These are phyloP conservation scores for Chaetomium cochliodes DNA, from an alignment of 495 filamentous ascomycete genomes.

Conservation along the genomic window DNA sequence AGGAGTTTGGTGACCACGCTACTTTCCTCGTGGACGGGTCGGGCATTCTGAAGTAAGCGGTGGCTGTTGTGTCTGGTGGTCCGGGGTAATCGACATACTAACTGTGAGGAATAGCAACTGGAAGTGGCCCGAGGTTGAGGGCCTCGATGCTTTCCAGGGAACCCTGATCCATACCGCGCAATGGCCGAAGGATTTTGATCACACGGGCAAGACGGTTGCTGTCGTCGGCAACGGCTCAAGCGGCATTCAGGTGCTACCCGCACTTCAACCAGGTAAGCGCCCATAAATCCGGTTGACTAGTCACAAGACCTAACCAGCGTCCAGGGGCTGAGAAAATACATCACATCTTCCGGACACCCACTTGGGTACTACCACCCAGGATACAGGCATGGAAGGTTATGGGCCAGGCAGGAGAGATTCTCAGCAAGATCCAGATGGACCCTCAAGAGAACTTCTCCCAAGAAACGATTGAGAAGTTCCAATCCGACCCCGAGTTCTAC, in stretches of 20 bases:
- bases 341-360: constrained; percentile 57
- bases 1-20: constrained; percentile 48
- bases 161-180: constrained; percentile 57
- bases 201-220: constrained; percentile 56
- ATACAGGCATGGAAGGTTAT: constrained; percentile 46
- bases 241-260: constrained; percentile 60
- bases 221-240: constrained; percentile 61
- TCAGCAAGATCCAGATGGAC: constrained; percentile 32
- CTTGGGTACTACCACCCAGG: constrained; percentile 63
- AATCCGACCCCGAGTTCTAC: constrained; percentile 41
- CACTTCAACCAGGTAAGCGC: constrained; percentile 53
- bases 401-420: constrained; percentile 35
- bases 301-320: constrained; percentile 27
- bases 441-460: constrained; percentile 43
- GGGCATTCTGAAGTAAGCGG: constrained; percentile 57
- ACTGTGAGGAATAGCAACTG: constrained; percentile 47
- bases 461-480: constrained; percentile 49
- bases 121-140: constrained; percentile 61
- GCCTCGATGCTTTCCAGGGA: constrained; percentile 50
- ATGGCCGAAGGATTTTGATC: constrained; percentile 57
- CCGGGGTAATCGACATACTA: constrained; percentile 4
- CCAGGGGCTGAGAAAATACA: constrained; percentile 46
- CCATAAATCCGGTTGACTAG: too few species aligned
- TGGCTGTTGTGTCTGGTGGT: not conserved
- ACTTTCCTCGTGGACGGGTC: constrained; percentile 59